Evolutionary conservation across 2,329 filamentous ascomycete genomes (phyloP).

Genomic region (Fusarium secorum): DNA sequence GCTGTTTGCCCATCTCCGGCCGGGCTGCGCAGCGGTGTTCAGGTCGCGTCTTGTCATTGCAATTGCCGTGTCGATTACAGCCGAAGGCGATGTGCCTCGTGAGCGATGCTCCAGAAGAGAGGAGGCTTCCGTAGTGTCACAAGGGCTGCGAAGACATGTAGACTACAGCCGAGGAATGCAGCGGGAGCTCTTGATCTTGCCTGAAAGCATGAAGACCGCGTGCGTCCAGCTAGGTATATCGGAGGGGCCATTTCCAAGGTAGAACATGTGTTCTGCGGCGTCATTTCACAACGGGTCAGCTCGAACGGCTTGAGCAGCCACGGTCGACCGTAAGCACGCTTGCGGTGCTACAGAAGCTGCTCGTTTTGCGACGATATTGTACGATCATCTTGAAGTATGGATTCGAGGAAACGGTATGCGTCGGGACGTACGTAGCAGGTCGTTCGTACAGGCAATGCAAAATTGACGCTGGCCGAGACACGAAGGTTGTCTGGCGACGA

Average conservation of each 20-base stretch:
- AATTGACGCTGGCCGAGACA: background rate
- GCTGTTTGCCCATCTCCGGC: background rate
- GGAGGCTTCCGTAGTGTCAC: no score
- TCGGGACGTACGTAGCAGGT: accelerated
- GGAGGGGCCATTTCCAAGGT: background rate
- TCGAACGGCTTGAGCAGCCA: accelerated
- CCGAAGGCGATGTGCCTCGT: background rate
- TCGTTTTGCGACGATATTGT: background rate
- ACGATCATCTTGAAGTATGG: background rate
- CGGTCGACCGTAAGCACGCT: background rate
- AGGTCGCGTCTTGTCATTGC: background rate
- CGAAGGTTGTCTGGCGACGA: background rate
- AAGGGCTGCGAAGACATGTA: background rate
- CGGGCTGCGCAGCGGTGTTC: background rate
- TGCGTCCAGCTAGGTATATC: accelerated
- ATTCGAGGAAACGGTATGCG: background rate
- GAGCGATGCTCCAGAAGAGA: background rate
- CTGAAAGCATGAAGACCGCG: background rate
- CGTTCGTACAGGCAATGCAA: background rate
- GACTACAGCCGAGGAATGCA: background rate
- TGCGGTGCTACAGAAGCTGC: background rate
- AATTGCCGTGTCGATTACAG: background rate
- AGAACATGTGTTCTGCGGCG: no score
- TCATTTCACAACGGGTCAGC: background rate
- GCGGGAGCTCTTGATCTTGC: background rate